These are phyloP conservation scores for Hypoxylon trugodes DNA, from an alignment of 495 filamentous ascomycete species.

Conservation along the genomic window DNA sequence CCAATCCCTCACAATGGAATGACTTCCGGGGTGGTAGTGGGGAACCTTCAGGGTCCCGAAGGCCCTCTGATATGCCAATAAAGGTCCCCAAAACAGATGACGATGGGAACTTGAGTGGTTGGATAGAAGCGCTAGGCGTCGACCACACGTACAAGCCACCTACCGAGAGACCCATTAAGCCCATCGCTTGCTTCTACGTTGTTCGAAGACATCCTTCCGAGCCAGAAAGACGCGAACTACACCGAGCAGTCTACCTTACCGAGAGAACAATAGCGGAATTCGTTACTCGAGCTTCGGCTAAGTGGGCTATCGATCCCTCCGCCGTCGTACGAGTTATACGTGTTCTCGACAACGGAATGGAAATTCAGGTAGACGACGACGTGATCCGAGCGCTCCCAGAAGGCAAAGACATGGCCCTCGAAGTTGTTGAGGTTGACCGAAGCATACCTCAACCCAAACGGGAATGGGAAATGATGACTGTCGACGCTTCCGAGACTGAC, in stretches of 20 bases:
- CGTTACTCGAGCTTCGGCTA: constrained; percentile 72
- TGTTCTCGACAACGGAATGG: constrained; percentile 74
- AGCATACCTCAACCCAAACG: constrained; percentile 49
- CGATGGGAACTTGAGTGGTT: constrained; percentile 70
- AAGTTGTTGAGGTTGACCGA: constrained; percentile 52
- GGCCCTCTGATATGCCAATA: constrained; percentile 60
- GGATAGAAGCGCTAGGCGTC: constrained; percentile 91
- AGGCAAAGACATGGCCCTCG: constrained; percentile 84
- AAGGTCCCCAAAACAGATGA: constrained; percentile 58
- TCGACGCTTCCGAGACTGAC: constrained; percentile 55
- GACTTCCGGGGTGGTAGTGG: constrained; percentile 50
- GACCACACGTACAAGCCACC: constrained; percentile 87
- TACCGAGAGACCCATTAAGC: constrained; percentile 70
- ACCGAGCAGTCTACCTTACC: constrained; percentile 87
- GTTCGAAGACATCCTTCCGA: constrained; percentile 64
- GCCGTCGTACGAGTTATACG: constrained; percentile 74
- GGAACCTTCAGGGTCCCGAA: constrained; percentile 49
- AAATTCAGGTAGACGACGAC: constrained; percentile 90
- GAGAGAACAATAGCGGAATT: constrained; percentile 78
- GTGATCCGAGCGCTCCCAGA: constrained; percentile 86
- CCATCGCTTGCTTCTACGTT: constrained; percentile 90
- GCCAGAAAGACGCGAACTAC: constrained; percentile 67
- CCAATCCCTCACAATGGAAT: constrained; percentile 47
- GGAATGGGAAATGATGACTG: constrained; percentile 62
- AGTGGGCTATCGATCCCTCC: constrained; percentile 77